These are phyloP conservation scores for Galium porrigens DNA, from an alignment of 305 asterid genomes.

Conservation along the genomic window DNA sequence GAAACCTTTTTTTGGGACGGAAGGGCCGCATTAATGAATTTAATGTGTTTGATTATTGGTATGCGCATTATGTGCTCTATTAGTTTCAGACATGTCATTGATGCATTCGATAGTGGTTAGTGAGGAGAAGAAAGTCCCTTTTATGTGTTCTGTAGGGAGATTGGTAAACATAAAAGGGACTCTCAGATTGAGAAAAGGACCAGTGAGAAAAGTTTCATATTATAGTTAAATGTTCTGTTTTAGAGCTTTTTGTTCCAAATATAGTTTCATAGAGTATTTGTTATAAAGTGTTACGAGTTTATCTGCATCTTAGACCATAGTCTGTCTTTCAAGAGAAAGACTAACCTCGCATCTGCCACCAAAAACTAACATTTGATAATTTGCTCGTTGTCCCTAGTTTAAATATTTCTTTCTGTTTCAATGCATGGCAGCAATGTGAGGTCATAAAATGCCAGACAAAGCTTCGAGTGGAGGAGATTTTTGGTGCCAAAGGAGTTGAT, in stretches of 20 bases:
- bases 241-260: too few species aligned
- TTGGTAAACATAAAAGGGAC: neutral
- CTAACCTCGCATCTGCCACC: neutral
- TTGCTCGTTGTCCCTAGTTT: neutral
- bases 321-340: too few species aligned
- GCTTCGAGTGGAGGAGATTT: constrained; percentile 59
- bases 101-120: neutral
- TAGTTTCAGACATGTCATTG: neutral
- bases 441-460: constrained; percentile 42
- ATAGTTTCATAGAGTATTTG: too few species aligned
- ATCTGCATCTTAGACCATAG: too few species aligned
- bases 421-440: constrained; percentile 46
- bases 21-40: neutral
- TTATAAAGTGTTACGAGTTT: too few species aligned
- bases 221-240: too few species aligned
- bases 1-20: neutral
- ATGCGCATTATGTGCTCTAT: neutral
- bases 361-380: neutral
- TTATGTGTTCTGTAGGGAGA: neutral
- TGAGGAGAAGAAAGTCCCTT: neutral
- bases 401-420: constrained; percentile 13
- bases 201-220: too few species aligned
- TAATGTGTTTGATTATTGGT: neutral
- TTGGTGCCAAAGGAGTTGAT: constrained; percentile 69
- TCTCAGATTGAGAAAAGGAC: too few species aligned